A percentile compares a stretch with the other conserved stretches of the same genome.
Evolutionary conservation across 2,329 filamentous ascomycete genomes (phyloP).

Genomic region (Monascus ruber): DNA sequence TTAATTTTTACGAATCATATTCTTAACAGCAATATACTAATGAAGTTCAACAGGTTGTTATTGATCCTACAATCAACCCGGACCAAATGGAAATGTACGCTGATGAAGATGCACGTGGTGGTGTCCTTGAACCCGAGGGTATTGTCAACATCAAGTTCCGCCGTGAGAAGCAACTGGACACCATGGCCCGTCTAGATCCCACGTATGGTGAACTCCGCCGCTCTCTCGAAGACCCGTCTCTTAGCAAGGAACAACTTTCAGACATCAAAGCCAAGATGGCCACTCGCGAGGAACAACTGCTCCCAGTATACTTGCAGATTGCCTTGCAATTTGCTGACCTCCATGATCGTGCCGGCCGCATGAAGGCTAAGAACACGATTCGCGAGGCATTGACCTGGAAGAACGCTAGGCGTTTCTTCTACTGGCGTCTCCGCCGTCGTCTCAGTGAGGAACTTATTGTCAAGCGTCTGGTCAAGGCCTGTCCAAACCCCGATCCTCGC

Average conservation of each 20-base stretch:
- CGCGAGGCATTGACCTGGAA: conserved; percentile 74
- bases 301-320: conserved; percentile 90
- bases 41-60: conserved; percentile 56
- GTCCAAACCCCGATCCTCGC: conserved; percentile 24
- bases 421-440: conserved; percentile 95
- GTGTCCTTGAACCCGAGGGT: conserved; percentile 95
- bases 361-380: conserved; percentile 95
- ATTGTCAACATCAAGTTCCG: conserved; percentile 98
- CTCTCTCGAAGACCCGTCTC: conserved; percentile 54
- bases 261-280: conserved; percentile 75
- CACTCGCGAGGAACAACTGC: conserved; percentile 71
- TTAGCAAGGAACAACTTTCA: conserved; percentile 62
- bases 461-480: conserved; percentile 60
- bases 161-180: conserved; percentile 92
- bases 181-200: conserved; percentile 87
- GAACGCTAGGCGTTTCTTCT: conserved; percentile 92
- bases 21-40: conserved; percentile 19
- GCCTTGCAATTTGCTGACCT: conserved; percentile 95
- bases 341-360: conserved; percentile 91
- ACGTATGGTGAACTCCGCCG: conserved; percentile 76
- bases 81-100: conserved; percentile 99
- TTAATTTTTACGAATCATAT: conserved; percentile 2
- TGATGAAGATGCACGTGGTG: conserved; percentile 84
- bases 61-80: conserved; percentile 96
- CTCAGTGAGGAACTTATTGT: conserved; percentile 96